Evolutionary conservation across 164 flowering plant genomes (phyloP), one percentile per base, ranked within the genome.

Genomic region (Nymphaea colorata): DNA sequence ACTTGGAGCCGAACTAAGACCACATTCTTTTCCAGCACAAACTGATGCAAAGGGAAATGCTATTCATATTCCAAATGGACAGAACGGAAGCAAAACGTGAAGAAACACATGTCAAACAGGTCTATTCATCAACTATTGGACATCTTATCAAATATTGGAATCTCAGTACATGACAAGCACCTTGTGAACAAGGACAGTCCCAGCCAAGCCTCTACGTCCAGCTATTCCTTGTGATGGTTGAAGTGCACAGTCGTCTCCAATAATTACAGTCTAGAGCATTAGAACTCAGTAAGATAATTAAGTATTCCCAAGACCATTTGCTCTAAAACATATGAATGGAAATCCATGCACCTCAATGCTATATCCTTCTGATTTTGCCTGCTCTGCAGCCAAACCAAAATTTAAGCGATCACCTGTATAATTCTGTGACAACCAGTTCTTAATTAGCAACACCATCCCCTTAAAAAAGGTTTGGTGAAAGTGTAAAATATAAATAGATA

Each of bases 201-300:
- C 99, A 51, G 99, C 99, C 82, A 94, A 82, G 68, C 99, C 99
- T 79, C 97, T 81, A 62, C 97, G 82, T 51, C 99, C 99, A 78
- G 92, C 90, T 72, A 91, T 82, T 63, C 97, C 97, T 68, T 92
- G 87, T 73, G 93, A 91, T 61, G 96, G 97, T 70, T 97, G 96
- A 61, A 94, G 83, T 70, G 97, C 97, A 83, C 99, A 94, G 75
- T 94, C 99, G 82, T 94, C 99, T 70, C 96, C 97, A 77, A 94
- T 96, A 76, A 91, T 85, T 17, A 94, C 97, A 68, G 77, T 84
- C 97, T 94, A 77, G 79, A 66, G 59, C 53, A 62, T 62, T 2
- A 51, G 11, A 17, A 44, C 36, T 42, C 18, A 41, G 36, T 25
- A 25, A 25, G 36, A 25, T 25, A 25, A 25, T 25, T 25, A 25